Conservation (phyloP, 306 rosid species). For the Rosa rugosa region DNA sequence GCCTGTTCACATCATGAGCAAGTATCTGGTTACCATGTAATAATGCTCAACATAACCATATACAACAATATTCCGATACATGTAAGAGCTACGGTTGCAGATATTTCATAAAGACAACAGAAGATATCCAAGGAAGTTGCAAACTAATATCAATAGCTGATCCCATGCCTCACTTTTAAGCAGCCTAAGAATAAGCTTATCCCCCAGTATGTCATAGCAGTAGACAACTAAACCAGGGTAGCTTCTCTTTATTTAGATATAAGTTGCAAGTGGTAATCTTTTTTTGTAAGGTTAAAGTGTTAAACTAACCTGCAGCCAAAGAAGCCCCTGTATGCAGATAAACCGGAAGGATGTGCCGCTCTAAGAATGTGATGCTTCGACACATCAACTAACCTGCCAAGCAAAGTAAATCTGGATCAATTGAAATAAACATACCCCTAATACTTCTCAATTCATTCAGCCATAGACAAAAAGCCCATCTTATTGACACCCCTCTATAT, state of each 20-base stretch:
- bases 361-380: slow-evolving; percentile 79
- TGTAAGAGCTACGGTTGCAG: background rate
- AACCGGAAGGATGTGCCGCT: slow-evolving; percentile 98
- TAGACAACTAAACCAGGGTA: background rate
- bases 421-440: background rate
- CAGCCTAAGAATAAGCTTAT: background rate
- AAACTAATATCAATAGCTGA: background rate
- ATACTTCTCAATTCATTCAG: background rate
- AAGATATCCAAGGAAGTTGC: background rate
- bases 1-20: slow-evolving; percentile 52
- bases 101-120: background rate
- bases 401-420: background rate
- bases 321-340: slow-evolving; percentile 92
- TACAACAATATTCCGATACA: background rate
- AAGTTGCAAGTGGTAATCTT: background rate
- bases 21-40: background rate
- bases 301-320: slow-evolving; percentile 84
- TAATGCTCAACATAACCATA: background rate
- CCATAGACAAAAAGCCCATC: background rate
- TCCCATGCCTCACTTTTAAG: background rate
- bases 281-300: slow-evolving; percentile 17
- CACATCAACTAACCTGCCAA: slow-evolving; percentile 69
- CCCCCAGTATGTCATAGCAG: background rate
- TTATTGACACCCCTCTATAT: background rate
- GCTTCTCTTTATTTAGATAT: background rate